Conservation (phyloP, 352 stramenopile genomes). For the Pythium sukuiense region DNA sequence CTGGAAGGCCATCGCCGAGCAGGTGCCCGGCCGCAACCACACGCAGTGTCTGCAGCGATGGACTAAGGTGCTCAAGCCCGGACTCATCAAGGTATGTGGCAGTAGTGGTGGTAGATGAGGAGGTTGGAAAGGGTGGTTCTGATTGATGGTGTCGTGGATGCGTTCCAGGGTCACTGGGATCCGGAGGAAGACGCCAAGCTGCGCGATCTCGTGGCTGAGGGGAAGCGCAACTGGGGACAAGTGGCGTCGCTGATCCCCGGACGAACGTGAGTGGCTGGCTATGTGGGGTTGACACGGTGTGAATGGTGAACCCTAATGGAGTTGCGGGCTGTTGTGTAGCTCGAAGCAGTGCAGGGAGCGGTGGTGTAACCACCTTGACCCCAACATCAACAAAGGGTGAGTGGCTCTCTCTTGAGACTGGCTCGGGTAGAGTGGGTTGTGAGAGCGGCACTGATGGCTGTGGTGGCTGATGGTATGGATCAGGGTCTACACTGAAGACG, state of each 20-base stretch:
- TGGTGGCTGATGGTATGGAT: too few relatives aligned
- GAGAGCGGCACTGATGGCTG: too few relatives aligned
- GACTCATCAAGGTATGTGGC: slow-evolving; percentile 86
- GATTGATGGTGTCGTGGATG: neutral
- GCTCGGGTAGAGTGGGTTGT: too few relatives aligned
- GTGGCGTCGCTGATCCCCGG: slow-evolving; percentile 77
- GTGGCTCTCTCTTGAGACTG: slow-evolving; percentile 14
- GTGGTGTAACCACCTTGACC: slow-evolving; percentile 92
- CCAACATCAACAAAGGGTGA: slow-evolving; percentile 92
- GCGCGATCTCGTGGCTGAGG: slow-evolving; percentile 78
- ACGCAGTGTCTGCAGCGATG: slow-evolving; percentile 93
- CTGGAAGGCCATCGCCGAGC: slow-evolving; percentile 91
- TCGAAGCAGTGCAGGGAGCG: slow-evolving; percentile 93
- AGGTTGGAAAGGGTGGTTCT: neutral
- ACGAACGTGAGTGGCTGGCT: slow-evolving; percentile 61
- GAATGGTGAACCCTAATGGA: neutral
- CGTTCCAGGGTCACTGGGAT: slow-evolving; percentile 85
- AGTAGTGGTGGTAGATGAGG: neutral
- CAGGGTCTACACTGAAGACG: slow-evolving; percentile 86
- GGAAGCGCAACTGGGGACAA: slow-evolving; percentile 91
- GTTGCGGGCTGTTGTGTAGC: slow-evolving; percentile 37
- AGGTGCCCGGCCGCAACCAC: slow-evolving; percentile 90
- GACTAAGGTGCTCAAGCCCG: slow-evolving; percentile 93
- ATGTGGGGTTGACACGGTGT: too few relatives aligned
- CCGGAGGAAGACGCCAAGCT: slow-evolving; percentile 90